Conservation (phyloP, 2,329 filamentous ascomycete species). For the Dothistroma pini region DNA sequence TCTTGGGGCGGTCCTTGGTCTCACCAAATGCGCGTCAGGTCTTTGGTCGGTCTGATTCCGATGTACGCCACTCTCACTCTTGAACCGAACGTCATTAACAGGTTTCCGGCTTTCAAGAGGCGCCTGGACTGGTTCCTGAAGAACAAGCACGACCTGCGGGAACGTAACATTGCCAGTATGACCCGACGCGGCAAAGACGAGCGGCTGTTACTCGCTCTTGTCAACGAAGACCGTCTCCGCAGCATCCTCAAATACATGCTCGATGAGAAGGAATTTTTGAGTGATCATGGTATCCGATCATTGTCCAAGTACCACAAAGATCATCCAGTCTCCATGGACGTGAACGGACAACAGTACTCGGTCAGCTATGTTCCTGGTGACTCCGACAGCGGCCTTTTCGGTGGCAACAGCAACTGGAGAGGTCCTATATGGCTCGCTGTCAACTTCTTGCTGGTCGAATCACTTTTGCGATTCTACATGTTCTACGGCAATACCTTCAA, state of each 20-base stretch:
- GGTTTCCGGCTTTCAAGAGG: constrained; percentile 88
- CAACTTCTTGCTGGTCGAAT: constrained; percentile 92
- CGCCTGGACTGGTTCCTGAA: constrained; percentile 91
- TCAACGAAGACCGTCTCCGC: constrained; percentile 87
- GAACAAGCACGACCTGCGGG: constrained; percentile 78
- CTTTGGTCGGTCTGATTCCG: constrained; percentile 88
- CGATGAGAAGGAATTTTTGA: constrained; percentile 89
- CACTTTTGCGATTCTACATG: constrained; percentile 90
- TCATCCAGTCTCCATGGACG: constrained; percentile 89
- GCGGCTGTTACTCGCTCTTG: constrained; percentile 79
- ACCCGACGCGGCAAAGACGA: constrained; percentile 85
- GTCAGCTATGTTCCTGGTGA: constrained; percentile 93
- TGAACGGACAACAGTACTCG: constrained; percentile 84
- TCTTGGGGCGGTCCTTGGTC: constrained; percentile 93
- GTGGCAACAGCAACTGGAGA: constrained; percentile 97
- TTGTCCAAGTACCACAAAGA: constrained; percentile 89
- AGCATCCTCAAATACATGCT: constrained; percentile 90
- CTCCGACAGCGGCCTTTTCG: constrained; percentile 90
- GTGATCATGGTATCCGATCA: constrained; percentile 84
- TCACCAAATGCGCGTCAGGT: constrained; percentile 87
- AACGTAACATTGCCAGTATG: constrained; percentile 93
- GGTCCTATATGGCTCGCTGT: constrained; percentile 93
- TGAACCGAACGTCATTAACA: constrained; percentile 89
- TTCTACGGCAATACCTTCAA: constrained; percentile 88
- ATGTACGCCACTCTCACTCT: constrained; percentile 88